Conservation (phyloP, 805 yeast genomes). For the Torulaspora gathmanii region DNA sequence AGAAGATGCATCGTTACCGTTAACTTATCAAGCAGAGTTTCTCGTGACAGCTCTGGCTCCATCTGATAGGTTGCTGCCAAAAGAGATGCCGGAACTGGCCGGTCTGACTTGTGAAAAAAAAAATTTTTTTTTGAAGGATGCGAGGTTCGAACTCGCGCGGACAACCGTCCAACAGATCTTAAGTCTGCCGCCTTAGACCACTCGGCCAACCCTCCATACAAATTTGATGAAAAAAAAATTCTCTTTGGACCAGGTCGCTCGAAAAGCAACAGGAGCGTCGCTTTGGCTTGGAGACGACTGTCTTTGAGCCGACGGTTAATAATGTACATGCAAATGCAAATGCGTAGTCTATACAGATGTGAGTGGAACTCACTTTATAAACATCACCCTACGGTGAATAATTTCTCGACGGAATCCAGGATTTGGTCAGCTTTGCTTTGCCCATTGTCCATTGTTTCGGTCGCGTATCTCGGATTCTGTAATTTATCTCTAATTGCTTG, state of each 20-base stretch:
- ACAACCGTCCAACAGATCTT: conserved; percentile 1
- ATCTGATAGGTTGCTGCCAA: background rate
- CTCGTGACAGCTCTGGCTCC: too few species aligned
- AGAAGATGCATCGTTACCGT: too few species aligned
- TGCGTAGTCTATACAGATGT: background rate
- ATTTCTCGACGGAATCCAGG: conserved; percentile 39
- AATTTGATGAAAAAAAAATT: background rate
- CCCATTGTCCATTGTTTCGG: conserved; percentile 9
- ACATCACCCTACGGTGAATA: conserved; percentile 26
- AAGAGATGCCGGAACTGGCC: background rate
- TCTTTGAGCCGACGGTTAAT: too few species aligned
- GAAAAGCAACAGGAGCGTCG: too few species aligned
- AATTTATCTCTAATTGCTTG: conserved; percentile 59
- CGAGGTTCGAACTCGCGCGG: conserved; percentile 3
- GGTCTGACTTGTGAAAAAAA: background rate
- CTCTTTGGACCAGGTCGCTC: too few species aligned
- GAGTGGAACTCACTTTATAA: background rate
- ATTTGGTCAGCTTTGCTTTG: conserved; percentile 36
- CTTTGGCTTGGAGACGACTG: too few species aligned
- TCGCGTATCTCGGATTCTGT: conserved; percentile 42
- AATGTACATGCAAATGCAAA: background rate
- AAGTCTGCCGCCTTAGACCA: conserved; percentile 3
- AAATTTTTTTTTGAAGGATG: background rate
- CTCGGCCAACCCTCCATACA: conserved; percentile 3
- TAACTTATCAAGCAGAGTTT: too few species aligned